Evolutionary conservation across 805 yeast genomes (phyloP).

Genomic region (Clavispora phyllophila): DNA sequence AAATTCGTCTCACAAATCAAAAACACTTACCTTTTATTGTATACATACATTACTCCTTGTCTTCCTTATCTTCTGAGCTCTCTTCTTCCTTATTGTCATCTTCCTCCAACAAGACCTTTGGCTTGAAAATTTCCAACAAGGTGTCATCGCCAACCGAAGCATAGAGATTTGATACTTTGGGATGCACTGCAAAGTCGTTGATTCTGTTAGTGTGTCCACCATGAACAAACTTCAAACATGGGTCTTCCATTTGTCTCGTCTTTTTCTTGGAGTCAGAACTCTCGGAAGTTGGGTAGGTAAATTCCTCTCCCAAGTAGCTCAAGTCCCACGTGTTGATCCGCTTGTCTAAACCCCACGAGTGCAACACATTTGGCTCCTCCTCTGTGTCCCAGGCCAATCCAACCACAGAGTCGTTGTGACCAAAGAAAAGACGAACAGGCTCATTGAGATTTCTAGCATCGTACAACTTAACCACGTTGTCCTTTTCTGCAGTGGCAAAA

Average conservation of each 20-base stretch:
- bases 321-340: constrained; percentile 76
- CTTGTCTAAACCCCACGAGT: constrained; percentile 61
- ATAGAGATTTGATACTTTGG: constrained; percentile 49
- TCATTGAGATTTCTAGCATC: constrained; percentile 60
- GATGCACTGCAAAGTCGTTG: constrained; percentile 65
- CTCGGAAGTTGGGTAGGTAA: constrained; percentile 27
- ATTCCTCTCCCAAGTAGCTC: constrained; percentile 50
- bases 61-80: constrained; percentile 23
- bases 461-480: constrained; percentile 67
- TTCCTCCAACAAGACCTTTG: constrained; percentile 44
- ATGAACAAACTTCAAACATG: constrained; percentile 73
- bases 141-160: constrained; percentile 74
- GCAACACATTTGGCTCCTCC: constrained; percentile 45
- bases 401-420: constrained; percentile 47
- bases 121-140: constrained; percentile 72
- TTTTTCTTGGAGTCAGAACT: constrained; percentile 45
- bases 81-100: constrained; percentile 21
- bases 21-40: neutral
- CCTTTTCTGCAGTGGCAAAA: constrained; percentile 75
- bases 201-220: constrained; percentile 80
- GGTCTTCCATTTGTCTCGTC: constrained; percentile 53
- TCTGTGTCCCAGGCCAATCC: constrained; percentile 47
- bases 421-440: constrained; percentile 62
- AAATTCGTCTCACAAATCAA: too few species aligned
- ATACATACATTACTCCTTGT: constrained; percentile 2